phyloP scores from a whole-genome alignment of 176 grass and related monocot species.

The Coix lacrymajobi region DNA sequence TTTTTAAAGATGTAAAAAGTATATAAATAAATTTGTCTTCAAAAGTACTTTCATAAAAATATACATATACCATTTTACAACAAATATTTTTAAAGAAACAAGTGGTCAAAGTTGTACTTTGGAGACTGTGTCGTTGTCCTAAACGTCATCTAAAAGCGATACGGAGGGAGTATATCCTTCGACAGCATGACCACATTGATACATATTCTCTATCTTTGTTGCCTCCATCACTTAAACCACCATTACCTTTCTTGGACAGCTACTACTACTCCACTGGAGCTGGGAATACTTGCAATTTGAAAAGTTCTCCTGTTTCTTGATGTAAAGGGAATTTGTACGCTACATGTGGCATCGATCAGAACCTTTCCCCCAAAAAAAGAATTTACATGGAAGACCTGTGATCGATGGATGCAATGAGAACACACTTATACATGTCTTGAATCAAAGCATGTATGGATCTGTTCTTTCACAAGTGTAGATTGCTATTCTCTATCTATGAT shows the following conservation, averaged over 20 bases:
- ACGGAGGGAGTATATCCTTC: no score
- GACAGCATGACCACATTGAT: not conserved
- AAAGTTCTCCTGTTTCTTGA: constrained; percentile 8
- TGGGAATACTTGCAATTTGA: not conserved
- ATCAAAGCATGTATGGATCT: not conserved
- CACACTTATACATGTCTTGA: not conserved
- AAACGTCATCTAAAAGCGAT: no score
- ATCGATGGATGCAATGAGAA: not conserved
- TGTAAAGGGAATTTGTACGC: constrained; percentile 20
- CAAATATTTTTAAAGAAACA: no score
- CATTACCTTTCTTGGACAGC: not conserved
- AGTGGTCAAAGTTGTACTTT: no score
- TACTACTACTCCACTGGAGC: not conserved
- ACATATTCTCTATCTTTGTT: not conserved
- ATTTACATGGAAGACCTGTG: no score
- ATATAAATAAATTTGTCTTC: no score
- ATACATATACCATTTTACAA: no score
- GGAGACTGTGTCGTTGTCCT: no score
- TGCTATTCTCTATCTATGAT: no score
- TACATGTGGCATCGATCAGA: not conserved
- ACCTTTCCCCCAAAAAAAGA: no score
- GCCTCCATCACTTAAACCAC: not conserved
- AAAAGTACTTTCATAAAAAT: no score
- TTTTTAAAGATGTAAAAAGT: no score
- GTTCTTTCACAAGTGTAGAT: not conserved